A percentile compares a stretch with the other conserved stretches of the same genome.
phyloP scores from a whole-genome alignment of 75 land plant genomes.

The Sequoiadendron giganteum region DNA sequence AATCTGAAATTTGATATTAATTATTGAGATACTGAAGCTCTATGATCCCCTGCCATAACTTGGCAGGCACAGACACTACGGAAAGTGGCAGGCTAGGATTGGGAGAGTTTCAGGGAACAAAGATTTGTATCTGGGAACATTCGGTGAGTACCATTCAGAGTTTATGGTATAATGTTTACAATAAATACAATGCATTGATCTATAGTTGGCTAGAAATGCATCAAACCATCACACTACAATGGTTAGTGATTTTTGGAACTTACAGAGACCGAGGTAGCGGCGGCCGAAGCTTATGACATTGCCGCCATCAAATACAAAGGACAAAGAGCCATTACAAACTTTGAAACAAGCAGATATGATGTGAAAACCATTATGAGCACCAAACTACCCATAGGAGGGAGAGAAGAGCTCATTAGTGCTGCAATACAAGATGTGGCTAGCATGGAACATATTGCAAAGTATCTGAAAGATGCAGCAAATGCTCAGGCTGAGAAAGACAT shows the following conservation, averaged over 20 bases:
- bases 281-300: slow-evolving; percentile 27
- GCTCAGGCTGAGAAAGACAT: background rate
- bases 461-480: background rate
- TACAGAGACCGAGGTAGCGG: slow-evolving; percentile 19
- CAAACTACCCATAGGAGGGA: background rate
- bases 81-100: slow-evolving; percentile 13
- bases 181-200: too few relatives aligned
- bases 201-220: too few relatives aligned
- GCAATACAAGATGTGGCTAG: too few relatives aligned
- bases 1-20: too few relatives aligned
- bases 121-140: too few relatives aligned
- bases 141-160: too few relatives aligned
- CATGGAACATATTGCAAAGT: background rate
- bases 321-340: slow-evolving; percentile 19
- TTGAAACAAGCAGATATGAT: slow-evolving; percentile 23
- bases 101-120: too few relatives aligned
- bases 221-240: background rate
- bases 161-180: too few relatives aligned
- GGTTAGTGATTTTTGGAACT: background rate
- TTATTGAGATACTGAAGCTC: too few relatives aligned
- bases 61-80: slow-evolving; percentile 72
- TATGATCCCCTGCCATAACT: too few relatives aligned
- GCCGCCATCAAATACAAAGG: slow-evolving; percentile 26
- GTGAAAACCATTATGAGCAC: background rate
- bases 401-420: background rate